Evolutionary conservation across 495 filamentous ascomycete genomes (phyloP), one percentile per base, ranked within the genome.

Genomic region (Penicillium antarcticum): DNA sequence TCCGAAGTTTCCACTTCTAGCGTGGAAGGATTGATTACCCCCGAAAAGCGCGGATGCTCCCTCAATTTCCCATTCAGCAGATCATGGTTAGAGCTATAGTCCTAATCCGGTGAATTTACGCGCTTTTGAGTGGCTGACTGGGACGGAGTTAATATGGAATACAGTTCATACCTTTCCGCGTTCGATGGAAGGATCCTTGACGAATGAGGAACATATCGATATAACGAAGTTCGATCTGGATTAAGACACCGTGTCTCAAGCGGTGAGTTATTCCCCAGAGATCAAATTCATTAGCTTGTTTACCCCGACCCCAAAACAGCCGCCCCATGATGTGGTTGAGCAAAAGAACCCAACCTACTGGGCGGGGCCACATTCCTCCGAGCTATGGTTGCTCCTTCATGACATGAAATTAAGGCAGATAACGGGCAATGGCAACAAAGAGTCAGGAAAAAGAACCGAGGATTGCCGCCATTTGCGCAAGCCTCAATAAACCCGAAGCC

Each of bases 351-450:
- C 14, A 32, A 19, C 4, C 4, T 18, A 16, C 1, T 32, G 29
- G 16, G 35, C 23, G 45, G 45, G 45, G 38, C 45, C 45, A 40
- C 45, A 48, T 48, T 48, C 45, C 45, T 48, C 45, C 21, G 44
- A 38, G 32, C 14, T 44, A 14, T 16, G 24, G 36, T 40, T 24
- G 23, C 38, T 11, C 13, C 17, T n/a, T 38, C 23, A 13, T 13
- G 26, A 16, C 14, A 32, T 43, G 29, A 12, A 13, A 34, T 14
- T 14, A 14, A 36, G 43, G 31, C 17, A 45, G 33, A 17, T 21
- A 13, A 18, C 26, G n/a, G 16, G 19, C 18, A 8, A 16, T 5
- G 16, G 19, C 12, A 8, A 16, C 13, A 31, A 17, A 13, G 41
- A 36, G 11, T 19, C 12, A 9, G 42, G 4, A 36, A 46, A n/a